Evolutionary conservation across 352 stramenopile species (phyloP).

Genomic region (Phytophthora citricola): DNA sequence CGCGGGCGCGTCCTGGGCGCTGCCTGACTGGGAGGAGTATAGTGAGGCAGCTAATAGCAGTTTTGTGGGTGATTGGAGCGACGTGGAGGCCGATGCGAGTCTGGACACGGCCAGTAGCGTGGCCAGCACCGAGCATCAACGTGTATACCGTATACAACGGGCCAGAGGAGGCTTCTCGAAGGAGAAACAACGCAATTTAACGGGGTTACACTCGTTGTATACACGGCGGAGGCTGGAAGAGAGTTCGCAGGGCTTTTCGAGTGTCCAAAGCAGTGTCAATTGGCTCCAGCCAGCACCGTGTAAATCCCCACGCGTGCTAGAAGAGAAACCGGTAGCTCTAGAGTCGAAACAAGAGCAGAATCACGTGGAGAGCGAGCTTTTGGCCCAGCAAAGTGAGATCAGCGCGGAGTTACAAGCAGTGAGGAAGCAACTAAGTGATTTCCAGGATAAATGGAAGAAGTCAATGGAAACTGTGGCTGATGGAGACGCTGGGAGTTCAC

Average conservation of each 20-base stretch:
- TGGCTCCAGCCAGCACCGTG: slow-evolving; percentile 28
- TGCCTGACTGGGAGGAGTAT: slow-evolving; percentile 67
- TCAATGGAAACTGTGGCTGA: slow-evolving; percentile 8
- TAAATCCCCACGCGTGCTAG: slow-evolving; percentile 15
- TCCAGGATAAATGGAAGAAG: slow-evolving; percentile 53
- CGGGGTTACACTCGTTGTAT: slow-evolving; percentile 43
- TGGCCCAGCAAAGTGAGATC: slow-evolving; percentile 43
- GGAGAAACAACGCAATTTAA: slow-evolving; percentile 27
- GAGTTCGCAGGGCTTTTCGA: slow-evolving; percentile 9
- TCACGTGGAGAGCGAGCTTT: slow-evolving; percentile 25
- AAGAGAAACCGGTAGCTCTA: slow-evolving; percentile 13
- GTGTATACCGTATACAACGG: slow-evolving; percentile 44
- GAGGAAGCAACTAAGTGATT: slow-evolving; percentile 51
- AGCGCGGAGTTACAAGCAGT: slow-evolving; percentile 48
- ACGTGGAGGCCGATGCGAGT: slow-evolving; percentile 43
- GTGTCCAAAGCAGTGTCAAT: slow-evolving; percentile 22
- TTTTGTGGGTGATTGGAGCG: slow-evolving; percentile 35
- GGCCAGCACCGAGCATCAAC: slow-evolving; percentile 46
- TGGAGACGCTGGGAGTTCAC: slow-evolving; percentile 13
- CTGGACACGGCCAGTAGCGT: slow-evolving; percentile 42
- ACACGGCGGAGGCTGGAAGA: slow-evolving; percentile 36
- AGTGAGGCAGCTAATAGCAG: slow-evolving; percentile 45
- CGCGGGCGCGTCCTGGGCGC: slow-evolving; percentile 35
- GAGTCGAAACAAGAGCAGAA: slow-evolving; percentile 6
- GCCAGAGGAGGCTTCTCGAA: slow-evolving; percentile 15